These are phyloP conservation scores for Osmozyma mogii DNA, from an alignment of 805 yeast species.

Conservation along the genomic window DNA sequence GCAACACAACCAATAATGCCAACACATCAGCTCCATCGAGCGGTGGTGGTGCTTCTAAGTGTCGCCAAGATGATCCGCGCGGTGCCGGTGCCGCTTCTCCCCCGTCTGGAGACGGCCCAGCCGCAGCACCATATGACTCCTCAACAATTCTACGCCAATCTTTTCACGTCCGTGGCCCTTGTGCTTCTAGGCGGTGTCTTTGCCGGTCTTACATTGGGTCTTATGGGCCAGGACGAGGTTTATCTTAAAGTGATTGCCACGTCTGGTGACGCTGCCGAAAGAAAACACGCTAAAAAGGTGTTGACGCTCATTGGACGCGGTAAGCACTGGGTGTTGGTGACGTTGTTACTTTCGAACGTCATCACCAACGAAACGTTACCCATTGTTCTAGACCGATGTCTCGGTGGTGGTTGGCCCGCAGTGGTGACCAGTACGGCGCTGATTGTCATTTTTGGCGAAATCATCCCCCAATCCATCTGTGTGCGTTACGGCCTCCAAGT, in stretches of 20 bases:
- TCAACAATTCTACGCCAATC: constrained; percentile 39
- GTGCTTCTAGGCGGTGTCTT: constrained; percentile 83
- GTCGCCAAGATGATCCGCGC: constrained; percentile 28
- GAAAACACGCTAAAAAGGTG: constrained; percentile 63
- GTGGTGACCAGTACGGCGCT: constrained; percentile 88
- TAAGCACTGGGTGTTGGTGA: constrained; percentile 94
- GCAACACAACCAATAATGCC: no score
- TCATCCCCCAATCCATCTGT: constrained; percentile 89
- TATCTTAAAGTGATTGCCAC: constrained; percentile 83
- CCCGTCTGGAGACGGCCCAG: constrained; percentile 7
- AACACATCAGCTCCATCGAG: no score
- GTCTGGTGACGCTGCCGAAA: constrained; percentile 72
- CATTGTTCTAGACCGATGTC: constrained; percentile 81
- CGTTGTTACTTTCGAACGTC: constrained; percentile 76
- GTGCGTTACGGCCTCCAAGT: constrained; percentile 89
- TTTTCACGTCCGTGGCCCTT: constrained; percentile 47
- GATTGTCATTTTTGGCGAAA: constrained; percentile 92
- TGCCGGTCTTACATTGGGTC: constrained; percentile 88
- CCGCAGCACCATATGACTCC: constrained; percentile 20
- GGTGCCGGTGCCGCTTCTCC: constrained; percentile 19
- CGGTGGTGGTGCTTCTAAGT: constrained; percentile 25
- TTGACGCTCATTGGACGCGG: constrained; percentile 68
- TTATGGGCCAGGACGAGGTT: constrained; percentile 98
- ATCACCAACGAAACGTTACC: constrained; percentile 94
- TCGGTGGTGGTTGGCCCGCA: constrained; percentile 98